Percentiles rank a stretch among this genome's conserved stretches.
Conservation (phyloP, 169 alveolate species). For the Plasmodium adleri region DNA sequence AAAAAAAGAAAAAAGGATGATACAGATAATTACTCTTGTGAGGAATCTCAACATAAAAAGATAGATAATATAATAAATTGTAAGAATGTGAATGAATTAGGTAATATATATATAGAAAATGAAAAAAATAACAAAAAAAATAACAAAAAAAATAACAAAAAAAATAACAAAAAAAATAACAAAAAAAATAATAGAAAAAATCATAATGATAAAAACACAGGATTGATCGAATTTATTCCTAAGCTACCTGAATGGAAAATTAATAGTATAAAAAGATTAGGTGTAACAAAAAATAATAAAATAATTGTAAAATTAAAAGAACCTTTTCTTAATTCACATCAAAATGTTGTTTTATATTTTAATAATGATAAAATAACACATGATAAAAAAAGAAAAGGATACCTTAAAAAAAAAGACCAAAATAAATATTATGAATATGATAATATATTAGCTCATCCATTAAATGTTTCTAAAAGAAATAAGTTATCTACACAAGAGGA, state of each 20-base stretch:
- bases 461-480: too few relatives aligned
- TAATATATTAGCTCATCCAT: too few relatives aligned
- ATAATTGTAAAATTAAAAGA: conserved; percentile 27
- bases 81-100: too few relatives aligned
- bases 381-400: too few relatives aligned
- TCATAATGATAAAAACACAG: conserved; percentile 1
- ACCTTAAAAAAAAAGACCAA: too few relatives aligned
- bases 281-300: conserved; percentile 48
- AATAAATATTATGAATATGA: too few relatives aligned
- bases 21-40: too few relatives aligned
- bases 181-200: not conserved
- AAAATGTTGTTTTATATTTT: conserved; percentile 30
- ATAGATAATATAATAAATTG: too few relatives aligned
- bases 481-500: too few relatives aligned
- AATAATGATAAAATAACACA: not conserved
- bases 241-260: conserved; percentile 71
- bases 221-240: conserved; percentile 64
- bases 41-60: too few relatives aligned
- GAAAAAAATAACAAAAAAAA: not conserved
- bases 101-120: too few relatives aligned
- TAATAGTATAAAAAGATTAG: conserved; percentile 58
- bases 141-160: not conserved
- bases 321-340: conserved; percentile 12
- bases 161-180: not conserved
- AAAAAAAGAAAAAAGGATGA: too few relatives aligned